These are phyloP conservation scores for Terfezia claveryi DNA, from an alignment of 495 filamentous ascomycete species.

Conservation along the genomic window DNA sequence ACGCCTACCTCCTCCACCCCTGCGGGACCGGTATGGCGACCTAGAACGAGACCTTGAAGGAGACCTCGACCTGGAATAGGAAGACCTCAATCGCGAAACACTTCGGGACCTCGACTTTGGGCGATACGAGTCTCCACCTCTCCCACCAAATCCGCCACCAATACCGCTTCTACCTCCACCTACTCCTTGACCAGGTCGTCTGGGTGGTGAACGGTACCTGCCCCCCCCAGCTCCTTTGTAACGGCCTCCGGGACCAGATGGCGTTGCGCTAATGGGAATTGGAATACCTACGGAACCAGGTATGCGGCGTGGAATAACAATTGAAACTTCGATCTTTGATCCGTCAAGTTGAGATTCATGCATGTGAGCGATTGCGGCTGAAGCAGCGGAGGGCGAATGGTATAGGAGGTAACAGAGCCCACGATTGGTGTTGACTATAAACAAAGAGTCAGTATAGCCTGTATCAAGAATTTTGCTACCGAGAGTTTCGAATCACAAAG, in stretches of 20 bases:
- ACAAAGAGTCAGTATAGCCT: not conserved
- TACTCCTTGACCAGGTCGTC: not conserved
- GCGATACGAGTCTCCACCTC: conserved; percentile 15
- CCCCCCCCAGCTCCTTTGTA: not conserved
- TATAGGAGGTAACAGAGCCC: conserved; percentile 91
- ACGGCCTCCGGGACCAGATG: conserved; percentile 6
- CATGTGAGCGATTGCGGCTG: conserved; percentile 86
- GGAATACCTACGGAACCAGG: conserved; percentile 1
- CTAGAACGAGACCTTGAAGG: conserved; percentile 20
- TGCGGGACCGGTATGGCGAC: conserved; percentile 29
- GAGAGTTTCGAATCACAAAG: not conserved
- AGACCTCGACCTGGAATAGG: conserved; percentile 10
- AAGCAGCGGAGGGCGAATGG: conserved; percentile 51
- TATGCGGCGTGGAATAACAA: conserved; percentile 61
- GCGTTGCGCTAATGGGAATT: conserved; percentile 21
- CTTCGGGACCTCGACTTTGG: conserved; percentile 10
- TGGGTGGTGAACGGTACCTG: conserved; percentile 12
- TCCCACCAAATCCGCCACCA: conserved; percentile 11
- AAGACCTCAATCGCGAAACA: conserved; percentile 11
- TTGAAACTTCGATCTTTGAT: conserved; percentile 67
- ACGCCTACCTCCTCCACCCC: conserved; percentile 23
- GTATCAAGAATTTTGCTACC: not conserved
- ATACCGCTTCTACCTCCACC: conserved; percentile 1
- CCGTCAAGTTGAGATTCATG: conserved; percentile 94
- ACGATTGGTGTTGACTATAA: conserved; percentile 63